A percentile compares a stretch with the other conserved stretches of the same genome.
Conservation (phyloP, 306 rosid species). For the Cicer judaicum region DNA sequence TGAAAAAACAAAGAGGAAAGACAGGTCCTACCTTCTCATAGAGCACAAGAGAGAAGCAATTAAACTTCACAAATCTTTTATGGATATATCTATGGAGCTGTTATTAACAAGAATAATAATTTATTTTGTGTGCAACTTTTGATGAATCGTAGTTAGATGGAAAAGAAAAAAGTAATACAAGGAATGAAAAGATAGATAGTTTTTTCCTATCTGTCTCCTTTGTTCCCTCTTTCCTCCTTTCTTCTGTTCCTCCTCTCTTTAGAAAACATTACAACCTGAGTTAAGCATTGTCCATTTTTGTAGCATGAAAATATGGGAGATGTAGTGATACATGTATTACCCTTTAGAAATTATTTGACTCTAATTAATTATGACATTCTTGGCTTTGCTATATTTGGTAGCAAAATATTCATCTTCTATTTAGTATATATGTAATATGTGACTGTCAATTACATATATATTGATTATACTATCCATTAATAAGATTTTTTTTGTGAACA, state of each 20-base stretch:
- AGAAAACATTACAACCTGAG: slow-evolving; percentile 28
- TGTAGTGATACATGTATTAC: slow-evolving; percentile 27
- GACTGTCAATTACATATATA: slow-evolving; percentile 4
- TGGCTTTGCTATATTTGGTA: slow-evolving; percentile 38
- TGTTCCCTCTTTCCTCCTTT: slow-evolving; percentile 34
- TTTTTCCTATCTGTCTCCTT: slow-evolving; percentile 40
- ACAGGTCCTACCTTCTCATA: slow-evolving; percentile 32
- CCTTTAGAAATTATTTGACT: slow-evolving; percentile 35
- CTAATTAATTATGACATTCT: slow-evolving; percentile 15
- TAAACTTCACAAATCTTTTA: slow-evolving; percentile 1
- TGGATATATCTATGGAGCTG: slow-evolving; percentile 17
- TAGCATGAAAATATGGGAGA: slow-evolving; percentile 56
- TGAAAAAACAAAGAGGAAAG: not conserved
- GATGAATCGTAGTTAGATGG: slow-evolving; percentile 24
- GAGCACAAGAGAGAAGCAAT: slow-evolving; percentile 9
- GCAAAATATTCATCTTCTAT: slow-evolving; percentile 7
- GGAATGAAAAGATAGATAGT: slow-evolving; percentile 44
- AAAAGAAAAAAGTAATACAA: slow-evolving; percentile 9
- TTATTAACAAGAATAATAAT: slow-evolving; percentile 1
- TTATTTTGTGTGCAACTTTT: not conserved
- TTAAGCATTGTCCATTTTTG: slow-evolving; percentile 51
- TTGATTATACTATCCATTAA: not conserved
- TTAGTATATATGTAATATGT: no score
- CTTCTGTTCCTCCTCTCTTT: slow-evolving; percentile 26
- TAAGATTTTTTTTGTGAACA: slow-evolving; percentile 3